Base-by-base conservation (phyloP, 257 asterid species). In the Rehmannia glutinosa region DNA sequence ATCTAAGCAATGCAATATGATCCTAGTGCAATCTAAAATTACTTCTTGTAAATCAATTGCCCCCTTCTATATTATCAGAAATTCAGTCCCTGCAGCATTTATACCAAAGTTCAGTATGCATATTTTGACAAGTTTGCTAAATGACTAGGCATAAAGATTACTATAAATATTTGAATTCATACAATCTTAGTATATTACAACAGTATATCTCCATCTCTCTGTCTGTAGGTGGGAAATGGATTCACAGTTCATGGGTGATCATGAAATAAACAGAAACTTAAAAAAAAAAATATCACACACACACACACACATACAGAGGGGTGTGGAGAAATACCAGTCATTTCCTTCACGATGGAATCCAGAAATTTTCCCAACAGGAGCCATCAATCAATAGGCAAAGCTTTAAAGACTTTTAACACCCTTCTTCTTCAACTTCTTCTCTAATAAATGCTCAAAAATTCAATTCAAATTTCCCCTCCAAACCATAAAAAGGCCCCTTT, bases 331-430 rank as follows among this genome's bases (percentile, higher is more conserved):
- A 23, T 79, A 93, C 98, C 98, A 90, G 83, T 86, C 87, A 78
- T 86, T 77, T 81, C 91, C 99, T 73, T 90, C 80, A 20, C 88
- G 90, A 68, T 72, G 83, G 76, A 93, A 90, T 17, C 80, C 85
- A 70, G 95, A 62, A 63, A 68, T 73, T 81, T 81, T 93, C 47
- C 81, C 86, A 66, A 81, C 83, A 52, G 96, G 86, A 76, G 96
- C 94, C 97, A 93, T 86, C 73, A 69, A 93, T 86, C 73, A 69
- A 28, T 45, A 51, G 52, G 61, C 62, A 77, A 66, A 45, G 23
- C 62, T 35, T 64, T 32, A 62, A 74, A 38, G 56, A 54, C 55
- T 25, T 30, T 2, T 11, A 27, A 70, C 42, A 68, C 24, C 21
- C 68, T 56, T 27, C 50, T 49, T 28, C 35, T 28, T 13, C 55